phyloP scores from a whole-genome alignment of 177 flowering plant species.

The Telopea speciosissima region DNA sequence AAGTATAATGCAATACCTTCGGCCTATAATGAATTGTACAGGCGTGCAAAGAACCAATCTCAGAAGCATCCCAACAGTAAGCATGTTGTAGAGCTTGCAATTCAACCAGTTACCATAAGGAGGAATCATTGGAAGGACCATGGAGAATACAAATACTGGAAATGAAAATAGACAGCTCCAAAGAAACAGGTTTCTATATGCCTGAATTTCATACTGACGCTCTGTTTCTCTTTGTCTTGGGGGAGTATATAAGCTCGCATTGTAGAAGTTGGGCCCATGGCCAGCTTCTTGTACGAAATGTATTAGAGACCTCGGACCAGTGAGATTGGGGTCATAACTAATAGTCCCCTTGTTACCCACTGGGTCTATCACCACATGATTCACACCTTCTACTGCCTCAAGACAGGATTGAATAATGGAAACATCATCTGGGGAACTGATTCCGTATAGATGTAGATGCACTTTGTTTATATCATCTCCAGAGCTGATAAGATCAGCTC shows the following conservation, averaged over 20 bases:
- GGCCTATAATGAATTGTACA: slow-evolving; percentile 80
- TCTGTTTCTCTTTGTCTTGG: slow-evolving; percentile 63
- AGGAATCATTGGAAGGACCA: slow-evolving; percentile 93
- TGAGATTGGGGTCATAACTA: slow-evolving; percentile 64
- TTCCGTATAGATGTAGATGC: slow-evolving; percentile 60
- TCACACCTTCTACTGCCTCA: slow-evolving; percentile 58
- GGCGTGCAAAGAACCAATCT: slow-evolving; percentile 88
- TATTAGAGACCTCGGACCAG: slow-evolving; percentile 82
- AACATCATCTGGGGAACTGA: slow-evolving; percentile 43
- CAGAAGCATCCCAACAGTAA: slow-evolving; percentile 69
- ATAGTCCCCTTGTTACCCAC: slow-evolving; percentile 43
- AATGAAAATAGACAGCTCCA: slow-evolving; percentile 78
- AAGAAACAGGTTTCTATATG: slow-evolving; percentile 56
- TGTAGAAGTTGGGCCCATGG: slow-evolving; percentile 31
- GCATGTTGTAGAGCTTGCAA: slow-evolving; percentile 56
- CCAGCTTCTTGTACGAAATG: slow-evolving; percentile 53
- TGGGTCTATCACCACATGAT: slow-evolving; percentile 60
- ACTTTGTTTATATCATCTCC: slow-evolving; percentile 67
- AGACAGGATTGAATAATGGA: slow-evolving; percentile 36
- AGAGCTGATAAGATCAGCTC: slow-evolving; percentile 69
- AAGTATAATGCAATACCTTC: slow-evolving; percentile 42
- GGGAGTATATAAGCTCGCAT: slow-evolving; percentile 56
- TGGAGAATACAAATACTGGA: slow-evolving; percentile 72
- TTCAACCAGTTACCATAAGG: slow-evolving; percentile 82
- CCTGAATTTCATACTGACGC: slow-evolving; percentile 43